Evolutionary conservation across 805 yeast species (phyloP).

Genomic region (Ogataea trehalophila): DNA sequence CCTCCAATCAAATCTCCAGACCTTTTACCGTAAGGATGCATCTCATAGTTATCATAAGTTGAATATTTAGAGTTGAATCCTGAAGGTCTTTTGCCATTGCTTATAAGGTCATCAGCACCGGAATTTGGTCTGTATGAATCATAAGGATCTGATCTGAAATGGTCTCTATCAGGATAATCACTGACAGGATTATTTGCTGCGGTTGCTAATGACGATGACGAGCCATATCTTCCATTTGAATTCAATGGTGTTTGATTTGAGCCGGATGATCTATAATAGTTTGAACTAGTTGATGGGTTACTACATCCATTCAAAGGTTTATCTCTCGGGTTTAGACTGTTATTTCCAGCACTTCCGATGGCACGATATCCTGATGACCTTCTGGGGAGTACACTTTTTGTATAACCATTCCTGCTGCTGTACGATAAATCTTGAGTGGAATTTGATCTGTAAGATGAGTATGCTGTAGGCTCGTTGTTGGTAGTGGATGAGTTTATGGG

Average conservation of each 20-base stretch:
- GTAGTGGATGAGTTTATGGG: not conserved
- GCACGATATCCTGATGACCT: slow-evolving; percentile 16
- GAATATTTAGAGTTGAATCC: slow-evolving; percentile 8
- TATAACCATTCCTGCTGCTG: slow-evolving; percentile 9
- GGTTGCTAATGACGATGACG: too few relatives aligned
- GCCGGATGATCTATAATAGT: not conserved
- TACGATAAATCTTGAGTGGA: slow-evolving; percentile 10
- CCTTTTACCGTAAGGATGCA: slow-evolving; percentile 7
- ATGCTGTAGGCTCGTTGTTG: not conserved
- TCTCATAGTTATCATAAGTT: slow-evolving; percentile 10
- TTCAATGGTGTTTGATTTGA: too few relatives aligned
- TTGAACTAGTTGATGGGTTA: slow-evolving; percentile 1
- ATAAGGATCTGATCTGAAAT: slow-evolving; percentile 9
- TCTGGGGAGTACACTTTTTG: slow-evolving; percentile 9
- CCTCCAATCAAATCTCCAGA: slow-evolving; percentile 19
- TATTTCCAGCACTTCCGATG: slow-evolving; percentile 6
- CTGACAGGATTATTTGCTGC: not conserved
- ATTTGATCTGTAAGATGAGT: slow-evolving; percentile 11
- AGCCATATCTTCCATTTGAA: slow-evolving; percentile 6
- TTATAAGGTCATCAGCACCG: not conserved
- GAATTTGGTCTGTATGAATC: slow-evolving; percentile 2
- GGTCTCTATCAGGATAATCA: slow-evolving; percentile 17
- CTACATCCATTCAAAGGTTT: slow-evolving; percentile 4
- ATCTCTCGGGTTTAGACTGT: slow-evolving; percentile 1
- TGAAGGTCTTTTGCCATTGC: slow-evolving; percentile 7